Percentiles rank a stretch among this genome's conserved stretches.
Conservation (phyloP, 2,329 filamentous ascomycete genomes). For the Aureobasidium sp. region DNA sequence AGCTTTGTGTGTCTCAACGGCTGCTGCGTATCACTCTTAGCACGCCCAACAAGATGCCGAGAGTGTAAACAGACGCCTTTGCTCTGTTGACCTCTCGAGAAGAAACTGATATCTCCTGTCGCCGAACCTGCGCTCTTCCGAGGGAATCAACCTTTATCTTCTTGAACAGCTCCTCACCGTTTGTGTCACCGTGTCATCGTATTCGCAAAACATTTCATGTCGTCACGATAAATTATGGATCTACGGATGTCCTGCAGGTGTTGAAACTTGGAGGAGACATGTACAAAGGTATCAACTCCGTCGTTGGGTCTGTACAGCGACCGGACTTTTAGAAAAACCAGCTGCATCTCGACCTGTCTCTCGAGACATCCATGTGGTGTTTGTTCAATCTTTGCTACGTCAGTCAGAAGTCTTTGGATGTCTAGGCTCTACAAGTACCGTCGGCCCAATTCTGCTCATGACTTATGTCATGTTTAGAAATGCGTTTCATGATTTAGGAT, state of each 20-base stretch:
- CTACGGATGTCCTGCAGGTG: not conserved
- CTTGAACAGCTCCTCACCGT: not conserved
- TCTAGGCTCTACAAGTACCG: not conserved
- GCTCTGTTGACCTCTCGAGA: not conserved
- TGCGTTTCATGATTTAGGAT: not conserved
- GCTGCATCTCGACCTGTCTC: not conserved
- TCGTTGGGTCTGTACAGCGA: not conserved
- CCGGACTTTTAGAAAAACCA: not conserved
- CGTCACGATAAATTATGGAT: not conserved
- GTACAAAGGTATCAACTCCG: not conserved
- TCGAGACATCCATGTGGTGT: not conserved
- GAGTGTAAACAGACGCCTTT: not conserved
- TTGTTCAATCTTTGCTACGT: not conserved
- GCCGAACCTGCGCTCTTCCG: not conserved
- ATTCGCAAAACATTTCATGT: not conserved
- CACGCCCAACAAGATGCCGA: constrained; percentile 6
- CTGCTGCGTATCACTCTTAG: not conserved
- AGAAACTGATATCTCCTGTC: not conserved
- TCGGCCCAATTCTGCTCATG: not conserved
- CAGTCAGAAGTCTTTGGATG: not conserved
- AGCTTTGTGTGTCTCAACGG: constrained; percentile 10
- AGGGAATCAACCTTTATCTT: not conserved
- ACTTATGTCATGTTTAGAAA: not conserved
- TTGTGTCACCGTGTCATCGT: not conserved
- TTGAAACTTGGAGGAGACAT: not conserved